These are phyloP conservation scores for Dioscorea zingiberensis DNA, from an alignment of 106 monocot species.

Conservation along the genomic window DNA sequence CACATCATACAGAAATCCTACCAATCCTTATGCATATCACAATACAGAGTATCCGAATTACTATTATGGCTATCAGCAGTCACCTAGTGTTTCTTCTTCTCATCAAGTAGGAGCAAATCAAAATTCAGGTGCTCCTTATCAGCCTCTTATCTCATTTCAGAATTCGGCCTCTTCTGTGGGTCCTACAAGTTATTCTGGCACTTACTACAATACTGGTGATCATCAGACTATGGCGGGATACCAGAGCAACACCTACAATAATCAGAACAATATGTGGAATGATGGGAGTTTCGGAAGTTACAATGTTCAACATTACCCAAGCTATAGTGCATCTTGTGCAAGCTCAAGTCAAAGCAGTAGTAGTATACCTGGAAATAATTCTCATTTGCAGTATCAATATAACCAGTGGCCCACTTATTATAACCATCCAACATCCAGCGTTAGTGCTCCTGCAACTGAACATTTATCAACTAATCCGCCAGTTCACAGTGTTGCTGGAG, in stretches of 20 bases:
- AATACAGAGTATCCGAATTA: conserved; percentile 42
- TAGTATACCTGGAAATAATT: conserved; percentile 27
- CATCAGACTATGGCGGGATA: conserved; percentile 78
- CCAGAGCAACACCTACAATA: conserved; percentile 43
- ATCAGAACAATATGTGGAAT: conserved; percentile 61
- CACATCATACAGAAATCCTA: conserved; percentile 36
- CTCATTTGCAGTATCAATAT: conserved; percentile 67
- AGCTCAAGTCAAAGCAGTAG: conserved; percentile 37
- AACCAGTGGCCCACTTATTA: conserved; percentile 62
- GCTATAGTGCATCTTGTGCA: conserved; percentile 38
- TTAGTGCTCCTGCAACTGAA: conserved; percentile 41
- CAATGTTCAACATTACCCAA: conserved; percentile 42
- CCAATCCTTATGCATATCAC: conserved; percentile 41
- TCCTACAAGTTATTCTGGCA: conserved; percentile 75
- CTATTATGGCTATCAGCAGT: conserved; percentile 61
- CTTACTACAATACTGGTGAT: conserved; percentile 97
- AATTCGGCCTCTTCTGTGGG: conserved; percentile 70
- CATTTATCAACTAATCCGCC: conserved; percentile 18
- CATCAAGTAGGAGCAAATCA: conserved; percentile 78
- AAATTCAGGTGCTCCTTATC: conserved; percentile 96
- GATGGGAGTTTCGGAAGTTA: conserved; percentile 29
- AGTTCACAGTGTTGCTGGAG: conserved; percentile 19
- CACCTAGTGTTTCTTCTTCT: conserved; percentile 48
- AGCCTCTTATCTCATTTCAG: conserved; percentile 97
- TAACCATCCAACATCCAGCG: conserved; percentile 29